Base-by-base conservation (phyloP, 2,329 filamentous ascomycete species). In the Colletotrichum abscissum region DNA sequence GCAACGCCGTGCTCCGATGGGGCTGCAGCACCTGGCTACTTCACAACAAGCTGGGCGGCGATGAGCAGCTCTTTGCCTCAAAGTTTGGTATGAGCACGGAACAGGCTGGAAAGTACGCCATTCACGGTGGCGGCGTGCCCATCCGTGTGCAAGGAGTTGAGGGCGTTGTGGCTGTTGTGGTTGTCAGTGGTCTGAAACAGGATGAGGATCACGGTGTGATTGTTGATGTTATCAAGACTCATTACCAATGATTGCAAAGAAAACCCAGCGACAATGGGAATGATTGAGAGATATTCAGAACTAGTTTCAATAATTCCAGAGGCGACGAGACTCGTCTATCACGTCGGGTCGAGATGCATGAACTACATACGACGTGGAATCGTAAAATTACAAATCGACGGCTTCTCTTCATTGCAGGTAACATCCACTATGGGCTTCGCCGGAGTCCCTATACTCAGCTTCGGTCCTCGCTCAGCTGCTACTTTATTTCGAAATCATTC, bases 131-230 rank as follows among this genome's bases (percentile, higher is more conserved):
- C 26, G 94, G 88, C 0, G 90, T 94, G 75, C 94, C 94, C 0
- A 88, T 96, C 38, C 87, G 90, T 8, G 93, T 96, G 7, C 84
- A 84, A 66, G 92, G 92, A 0, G 92, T 95, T 1, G 93, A 95
- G 83, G 94, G 93, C 0, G 84, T 95, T 3, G 91, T 95, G 9
- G 94, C 90, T 0, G 91, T 94, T 1, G 90, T 95, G 28, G 90
- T 95, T 22, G 92, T 96, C 1, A 93, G 91, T 78, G 94, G 94
- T 5, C 81, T 96, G 80, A 92, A 91, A 84, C 92, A 95, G 82
- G 87, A 93, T 77, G 89, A 95, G 83, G 93, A 95, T 81, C 94
- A 97, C 81, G 90, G 90, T 9, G 89, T 95, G 49, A 91, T 96
- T 78, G 88, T 93, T 0, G 92, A 95, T 80, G 90, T 90, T 1